Base-by-base conservation (phyloP, 352 stramenopile species). In the Peronospora destructor region DNA sequence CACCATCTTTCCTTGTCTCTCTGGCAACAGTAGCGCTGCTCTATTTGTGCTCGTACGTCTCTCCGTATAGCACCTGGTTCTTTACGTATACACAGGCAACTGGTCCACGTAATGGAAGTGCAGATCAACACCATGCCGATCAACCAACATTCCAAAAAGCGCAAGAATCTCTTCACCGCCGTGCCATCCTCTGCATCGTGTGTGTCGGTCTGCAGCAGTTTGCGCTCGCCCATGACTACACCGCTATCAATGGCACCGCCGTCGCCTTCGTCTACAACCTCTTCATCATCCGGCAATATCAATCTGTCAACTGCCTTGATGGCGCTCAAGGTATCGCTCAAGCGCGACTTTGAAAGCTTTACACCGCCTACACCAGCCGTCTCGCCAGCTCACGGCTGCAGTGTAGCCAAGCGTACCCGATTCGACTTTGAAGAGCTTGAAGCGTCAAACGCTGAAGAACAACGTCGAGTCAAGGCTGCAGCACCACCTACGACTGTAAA, bases 281-380 rank as follows among this genome's bases (percentile, higher is more conserved):
- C 49, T 1, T 40, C 54, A 26, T 37, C 53, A 29, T 17, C 64
- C 5, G 75, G 86, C 44, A 51, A 64, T 23, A 68, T 69, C 19
- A 85, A 68, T 47, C 58, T 88, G 29, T 71, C 75, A 3, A 63
- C 68, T 0, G 77, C 75, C 8, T 53, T 88, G 26, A 86, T 64
- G 0, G 74, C 76, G 17, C 76, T 91, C 14, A 79, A 88, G 51
- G 71, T 91, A 11, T 87, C 80, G 33, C 59, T 87, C 17, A 87
- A 84, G 56, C 76, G 76, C 41, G 75, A 87, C 45, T 64, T 84
- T 28, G 72, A 87, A 19, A 82, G 69, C 41, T 85, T 85, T 25
- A 69, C 78, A 32, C 76, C 80, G 3, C 80, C 80, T 0, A 91
- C 80, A 19, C 80, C 80, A 0, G 76, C 71, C 6, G 80, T 76